A percentile compares a stretch with the other conserved stretches of the same genome.
Conservation (phyloP, 192 early-diverging fungal species). For the Geranomyces variabilis region DNA sequence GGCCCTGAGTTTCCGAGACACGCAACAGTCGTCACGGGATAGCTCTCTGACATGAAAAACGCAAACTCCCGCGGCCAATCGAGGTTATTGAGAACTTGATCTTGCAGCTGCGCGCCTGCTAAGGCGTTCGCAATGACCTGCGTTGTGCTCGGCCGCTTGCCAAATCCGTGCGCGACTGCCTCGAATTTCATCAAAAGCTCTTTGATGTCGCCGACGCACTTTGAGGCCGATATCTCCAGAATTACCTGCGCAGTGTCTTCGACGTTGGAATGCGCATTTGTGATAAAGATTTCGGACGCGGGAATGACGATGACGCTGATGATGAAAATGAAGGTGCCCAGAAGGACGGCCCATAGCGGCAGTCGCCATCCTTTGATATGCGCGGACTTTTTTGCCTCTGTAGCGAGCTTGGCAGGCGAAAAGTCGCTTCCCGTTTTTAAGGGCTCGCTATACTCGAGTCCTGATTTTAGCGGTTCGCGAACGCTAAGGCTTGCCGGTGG, state of each 20-base stretch:
- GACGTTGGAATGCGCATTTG: constrained; percentile 14
- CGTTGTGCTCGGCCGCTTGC: constrained; percentile 9
- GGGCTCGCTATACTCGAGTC: too few relatives aligned
- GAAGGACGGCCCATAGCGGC: constrained; percentile 7
- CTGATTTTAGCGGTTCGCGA: too few relatives aligned
- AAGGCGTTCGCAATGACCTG: neutral
- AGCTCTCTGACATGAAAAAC: neutral
- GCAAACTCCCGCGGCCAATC: constrained; percentile 12
- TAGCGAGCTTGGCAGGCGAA: constrained; percentile 1
- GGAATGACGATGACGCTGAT: constrained; percentile 6
- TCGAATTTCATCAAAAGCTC: neutral
- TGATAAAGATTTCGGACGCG: constrained; percentile 9
- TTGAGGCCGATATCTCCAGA: constrained; percentile 5
- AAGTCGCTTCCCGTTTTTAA: neutral
- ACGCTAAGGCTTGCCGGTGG: too few relatives aligned
- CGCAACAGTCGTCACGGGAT: constrained; percentile 9
- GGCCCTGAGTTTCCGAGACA: constrained; percentile 12
- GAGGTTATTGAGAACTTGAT: neutral
- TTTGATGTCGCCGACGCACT: neutral
- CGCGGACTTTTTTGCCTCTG: neutral
- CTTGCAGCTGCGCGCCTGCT: neutral
- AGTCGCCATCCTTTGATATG: neutral
- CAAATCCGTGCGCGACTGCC: constrained; percentile 1
- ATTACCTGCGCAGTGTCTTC: constrained; percentile 19
- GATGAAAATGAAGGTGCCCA: neutral